phyloP scores from a whole-genome alignment of 345 rosid genomes.

The Triadica sebifera region DNA sequence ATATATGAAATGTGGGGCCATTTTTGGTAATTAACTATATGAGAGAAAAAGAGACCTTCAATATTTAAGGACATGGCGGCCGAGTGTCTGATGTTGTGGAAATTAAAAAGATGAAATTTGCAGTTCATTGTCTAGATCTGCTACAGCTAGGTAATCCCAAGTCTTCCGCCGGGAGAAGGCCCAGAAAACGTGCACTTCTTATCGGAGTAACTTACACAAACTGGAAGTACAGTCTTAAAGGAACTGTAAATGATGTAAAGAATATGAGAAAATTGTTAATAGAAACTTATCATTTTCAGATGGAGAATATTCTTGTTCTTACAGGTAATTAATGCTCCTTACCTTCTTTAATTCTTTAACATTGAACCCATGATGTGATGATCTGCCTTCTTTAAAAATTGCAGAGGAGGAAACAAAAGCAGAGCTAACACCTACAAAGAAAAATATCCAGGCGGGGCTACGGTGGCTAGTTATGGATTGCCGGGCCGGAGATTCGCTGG shows the following conservation, averaged over 20 bases:
- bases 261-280: slow-evolving; percentile 46
- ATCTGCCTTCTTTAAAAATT: too few relatives aligned
- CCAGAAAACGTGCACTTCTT: slow-evolving; percentile 47
- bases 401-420: too few relatives aligned
- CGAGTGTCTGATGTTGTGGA: too few relatives aligned
- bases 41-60: too few relatives aligned
- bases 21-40: too few relatives aligned
- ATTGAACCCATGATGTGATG: too few relatives aligned
- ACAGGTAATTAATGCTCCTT: slow-evolving; percentile 36
- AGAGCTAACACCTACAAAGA: slow-evolving; percentile 37
- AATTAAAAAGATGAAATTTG: too few relatives aligned
- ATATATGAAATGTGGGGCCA: too few relatives aligned
- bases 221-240: slow-evolving; percentile 44
- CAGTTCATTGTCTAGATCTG: too few relatives aligned
- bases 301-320: slow-evolving; percentile 39
- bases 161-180: background rate
- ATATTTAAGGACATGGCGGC: too few relatives aligned
- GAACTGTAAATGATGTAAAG: slow-evolving; percentile 49
- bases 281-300: slow-evolving; percentile 18
- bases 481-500: slow-evolving; percentile 41
- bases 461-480: slow-evolving; percentile 51
- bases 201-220: slow-evolving; percentile 45
- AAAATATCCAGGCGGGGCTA: slow-evolving; percentile 43
- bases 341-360: too few relatives aligned
- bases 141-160: too few relatives aligned